Evolutionary conservation across 2,329 filamentous ascomycete genomes (phyloP), one percentile per base, ranked within the genome.

Genomic region (Sporothrix dimorphospora): DNA sequence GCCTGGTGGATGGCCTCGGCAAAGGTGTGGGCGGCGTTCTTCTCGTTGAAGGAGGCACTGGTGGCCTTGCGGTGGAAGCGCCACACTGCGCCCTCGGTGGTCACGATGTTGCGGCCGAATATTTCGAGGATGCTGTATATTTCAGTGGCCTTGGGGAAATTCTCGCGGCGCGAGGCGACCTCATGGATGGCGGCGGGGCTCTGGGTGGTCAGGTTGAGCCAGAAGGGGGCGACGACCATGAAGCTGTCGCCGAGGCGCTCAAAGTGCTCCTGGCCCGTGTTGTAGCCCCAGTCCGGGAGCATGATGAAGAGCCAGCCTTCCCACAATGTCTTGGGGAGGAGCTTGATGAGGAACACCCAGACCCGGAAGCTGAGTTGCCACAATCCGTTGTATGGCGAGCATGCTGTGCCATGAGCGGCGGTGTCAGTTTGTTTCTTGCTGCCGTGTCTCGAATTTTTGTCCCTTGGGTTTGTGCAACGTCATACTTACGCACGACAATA

Each of bases 1-100:
- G 91, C 87, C 81, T 94, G 92, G 72, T 84, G 81, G 71, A 91
- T 81, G 24, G 86, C 85, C 79, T 92, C 89, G 53, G 80, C 81
- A 80, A 89, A 92, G 7, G 91, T 89, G 45, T 90, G 78, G 27
- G 85, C 83, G 72, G 92, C 90, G 79, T 93, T 94, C 81, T 87
- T 89, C 82, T 95, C 92, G 72, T 91, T 93, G 80, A 95, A 94
- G 4, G 88, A 88, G 0, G 91, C 89, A 38, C 90, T 88, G 0
- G 89, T 91, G 57, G 90, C 86, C 80, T 92, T 93, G 74, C 92
- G 87, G 79, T 95, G 92, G 80, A 88, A 85, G 42, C 89, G 89
- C 92, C 92, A 95, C 38, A 86, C 81, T 0, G 83, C 78, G 1
- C 92, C 92, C 79, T 94, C 92, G 1, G 90, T 89, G 0, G 88